A percentile compares a stretch with the other conserved stretches of the same genome.
These are phyloP conservation scores for Cystofilobasidium capitatum DNA, from an alignment of 768 basidiomycete species.

Conservation along the genomic window DNA sequence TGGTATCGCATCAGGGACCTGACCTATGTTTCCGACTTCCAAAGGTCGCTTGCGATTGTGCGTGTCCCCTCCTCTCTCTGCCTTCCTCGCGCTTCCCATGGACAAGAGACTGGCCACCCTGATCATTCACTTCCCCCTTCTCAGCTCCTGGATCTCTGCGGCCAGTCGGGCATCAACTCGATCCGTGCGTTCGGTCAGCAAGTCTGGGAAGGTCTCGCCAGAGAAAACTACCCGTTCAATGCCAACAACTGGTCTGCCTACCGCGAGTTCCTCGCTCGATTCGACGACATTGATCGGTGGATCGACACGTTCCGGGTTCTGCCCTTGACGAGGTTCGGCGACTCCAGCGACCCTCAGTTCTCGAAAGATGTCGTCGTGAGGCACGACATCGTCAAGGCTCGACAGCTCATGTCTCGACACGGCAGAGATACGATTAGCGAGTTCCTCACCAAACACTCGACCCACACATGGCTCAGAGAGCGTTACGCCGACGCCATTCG, in stretches of 20 bases:
- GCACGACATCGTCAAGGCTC: too few relatives aligned
- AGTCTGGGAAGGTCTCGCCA: neutral
- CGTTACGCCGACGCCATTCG: too few relatives aligned
- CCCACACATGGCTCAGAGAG: too few relatives aligned
- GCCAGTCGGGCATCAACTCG: neutral
- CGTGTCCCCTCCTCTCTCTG: neutral
- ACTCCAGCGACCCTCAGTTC: too few relatives aligned
- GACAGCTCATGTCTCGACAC: too few relatives aligned
- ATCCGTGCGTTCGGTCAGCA: neutral
- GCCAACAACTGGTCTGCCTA: neutral
- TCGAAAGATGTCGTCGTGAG: too few relatives aligned
- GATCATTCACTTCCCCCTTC: neutral
- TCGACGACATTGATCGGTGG: neutral
- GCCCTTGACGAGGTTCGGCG: too few relatives aligned
- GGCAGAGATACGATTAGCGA: too few relatives aligned
- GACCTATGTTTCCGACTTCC: neutral
- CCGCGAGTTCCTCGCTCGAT: neutral
- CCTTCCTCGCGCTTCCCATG: neutral
- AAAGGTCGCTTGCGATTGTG: neutral
- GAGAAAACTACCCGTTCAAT: neutral
- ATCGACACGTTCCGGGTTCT: neutral
- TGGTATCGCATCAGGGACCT: neutral
- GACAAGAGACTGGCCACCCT: neutral
- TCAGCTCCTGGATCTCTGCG: neutral
- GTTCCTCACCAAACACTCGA: too few relatives aligned